These are phyloP conservation scores for Acacia acuminata DNA, from an alignment of 306 rosid species.

Conservation along the genomic window DNA sequence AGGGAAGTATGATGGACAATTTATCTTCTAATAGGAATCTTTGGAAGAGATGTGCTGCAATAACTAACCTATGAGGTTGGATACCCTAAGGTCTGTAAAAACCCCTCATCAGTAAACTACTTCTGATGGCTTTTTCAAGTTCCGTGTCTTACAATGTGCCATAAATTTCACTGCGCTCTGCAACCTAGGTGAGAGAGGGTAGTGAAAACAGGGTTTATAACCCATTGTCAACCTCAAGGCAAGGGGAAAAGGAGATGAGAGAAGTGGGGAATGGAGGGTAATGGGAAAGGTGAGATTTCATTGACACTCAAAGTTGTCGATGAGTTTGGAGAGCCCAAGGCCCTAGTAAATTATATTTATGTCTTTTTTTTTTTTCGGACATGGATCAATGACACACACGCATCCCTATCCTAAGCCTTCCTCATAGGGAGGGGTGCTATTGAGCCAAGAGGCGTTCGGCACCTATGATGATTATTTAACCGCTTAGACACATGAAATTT, in stretches of 20 bases:
- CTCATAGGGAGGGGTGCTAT: neutral
- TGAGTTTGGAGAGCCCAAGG: neutral
- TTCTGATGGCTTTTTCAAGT: neutral
- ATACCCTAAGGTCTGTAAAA: neutral
- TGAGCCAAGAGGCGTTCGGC: neutral
- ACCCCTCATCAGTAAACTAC: neutral
- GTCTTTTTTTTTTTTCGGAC: neutral
- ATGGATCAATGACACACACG: neutral
- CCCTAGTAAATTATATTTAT: neutral
- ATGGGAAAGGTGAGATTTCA: neutral
- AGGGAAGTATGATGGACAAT: neutral
- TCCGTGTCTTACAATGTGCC: neutral
- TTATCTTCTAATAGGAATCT: neutral
- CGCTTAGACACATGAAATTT: neutral
- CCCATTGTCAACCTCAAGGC: neutral
- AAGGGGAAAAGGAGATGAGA: neutral
- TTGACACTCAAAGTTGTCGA: neutral
- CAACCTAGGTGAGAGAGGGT: neutral
- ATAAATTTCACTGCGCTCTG: neutral
- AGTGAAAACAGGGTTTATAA: neutral
- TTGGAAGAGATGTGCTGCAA: neutral
- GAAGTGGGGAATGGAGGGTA: neutral
- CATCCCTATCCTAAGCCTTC: neutral
- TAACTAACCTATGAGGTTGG: neutral
- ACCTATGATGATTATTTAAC: neutral